Percentiles rank a stretch among this genome's conserved stretches.
phyloP scores from a whole-genome alignment of 78 protist species.

The slime mould (Dictyostelium discoideum) region DNA sequence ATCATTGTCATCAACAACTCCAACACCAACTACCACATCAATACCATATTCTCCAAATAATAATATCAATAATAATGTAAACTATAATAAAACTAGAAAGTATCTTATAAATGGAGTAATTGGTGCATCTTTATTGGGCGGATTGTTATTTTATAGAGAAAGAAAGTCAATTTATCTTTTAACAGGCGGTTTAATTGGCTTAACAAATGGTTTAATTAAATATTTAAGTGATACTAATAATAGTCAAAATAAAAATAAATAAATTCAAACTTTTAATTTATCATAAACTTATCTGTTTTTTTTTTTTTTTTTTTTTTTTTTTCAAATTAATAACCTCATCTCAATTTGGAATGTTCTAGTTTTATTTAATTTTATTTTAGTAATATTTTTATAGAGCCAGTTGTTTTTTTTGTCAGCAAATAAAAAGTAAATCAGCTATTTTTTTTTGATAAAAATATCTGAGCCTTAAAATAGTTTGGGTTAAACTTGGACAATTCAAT shows the following conservation, averaged over 20 bases:
- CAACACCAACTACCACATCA: neutral
- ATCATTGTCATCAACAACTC: neutral
- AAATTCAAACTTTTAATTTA: neutral
- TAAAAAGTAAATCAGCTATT: too few species aligned
- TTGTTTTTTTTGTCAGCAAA: too few species aligned
- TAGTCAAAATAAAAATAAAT: neutral
- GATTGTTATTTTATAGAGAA: constrained; percentile 21
- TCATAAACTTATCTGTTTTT: too few species aligned
- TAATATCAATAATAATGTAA: neutral
- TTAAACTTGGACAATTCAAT: too few species aligned
- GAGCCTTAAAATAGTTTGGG: too few species aligned
- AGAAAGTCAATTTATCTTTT: constrained; percentile 11
- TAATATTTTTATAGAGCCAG: too few species aligned
- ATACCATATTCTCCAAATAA: neutral
- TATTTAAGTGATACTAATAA: neutral
- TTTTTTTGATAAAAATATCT: too few species aligned
- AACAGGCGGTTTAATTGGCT: constrained; percentile 45
- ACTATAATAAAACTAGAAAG: neutral
- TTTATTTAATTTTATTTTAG: too few species aligned
- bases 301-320: too few species aligned
- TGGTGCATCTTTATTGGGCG: constrained; percentile 35
- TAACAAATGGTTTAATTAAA: constrained; percentile 23
- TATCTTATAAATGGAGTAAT: neutral
- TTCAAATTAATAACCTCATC: too few species aligned
- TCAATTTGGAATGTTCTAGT: too few species aligned